Base-by-base conservation (phyloP, 2,329 filamentous ascomycete genomes). In the Botryotinia narcissicola region DNA sequence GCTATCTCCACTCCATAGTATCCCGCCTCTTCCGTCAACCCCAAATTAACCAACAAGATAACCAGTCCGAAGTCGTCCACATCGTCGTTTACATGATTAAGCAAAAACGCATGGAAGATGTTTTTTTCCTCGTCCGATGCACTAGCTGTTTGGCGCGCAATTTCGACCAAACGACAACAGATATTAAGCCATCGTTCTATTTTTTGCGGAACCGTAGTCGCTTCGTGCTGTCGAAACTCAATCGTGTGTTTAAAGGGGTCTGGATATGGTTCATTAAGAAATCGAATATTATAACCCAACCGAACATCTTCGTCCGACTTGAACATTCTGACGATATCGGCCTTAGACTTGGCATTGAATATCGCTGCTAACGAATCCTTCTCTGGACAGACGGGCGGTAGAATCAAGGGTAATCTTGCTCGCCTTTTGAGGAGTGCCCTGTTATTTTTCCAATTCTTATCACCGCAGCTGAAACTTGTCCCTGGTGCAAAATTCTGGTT, bases 191-290 rank as follows among this genome's bases (percentile, higher is more conserved):
- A 79, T 12, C 74, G 70, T 9, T 51, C 25, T 1, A 80, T 63
- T 5, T 48, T 70, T 20, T 69, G 40, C 1, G 68, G 54, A 42
- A 75, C 72, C 6, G 79, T 57, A 1, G 74, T 76, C 1, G 75
- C 70, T 29, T 72, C 74, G 59, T 80, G 78, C 40, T 78, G 75
- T 22, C 78, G 67, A 70, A 79, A 80, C 61, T 80, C 79, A 16
- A 80, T 75, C 2, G 77, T 77, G 29, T 59, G 60, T 59, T 70
- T 76, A 3, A 72, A 59, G 6, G 46, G 20, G 14, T 69, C n/a
- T 18, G 48, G 61, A 25, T 32, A 61, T 14, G 71, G 62, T 8
- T 68, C 48, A 14, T 57, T n/a, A 5, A 69, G 40, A 42, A 35
- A 67, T 20, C 10, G 35, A 25, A 72, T 61, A 9, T 72, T 60